Evolutionary conservation across 495 filamentous ascomycete genomes (phyloP).

Genomic region (Hypoxylon fragiforme): DNA sequence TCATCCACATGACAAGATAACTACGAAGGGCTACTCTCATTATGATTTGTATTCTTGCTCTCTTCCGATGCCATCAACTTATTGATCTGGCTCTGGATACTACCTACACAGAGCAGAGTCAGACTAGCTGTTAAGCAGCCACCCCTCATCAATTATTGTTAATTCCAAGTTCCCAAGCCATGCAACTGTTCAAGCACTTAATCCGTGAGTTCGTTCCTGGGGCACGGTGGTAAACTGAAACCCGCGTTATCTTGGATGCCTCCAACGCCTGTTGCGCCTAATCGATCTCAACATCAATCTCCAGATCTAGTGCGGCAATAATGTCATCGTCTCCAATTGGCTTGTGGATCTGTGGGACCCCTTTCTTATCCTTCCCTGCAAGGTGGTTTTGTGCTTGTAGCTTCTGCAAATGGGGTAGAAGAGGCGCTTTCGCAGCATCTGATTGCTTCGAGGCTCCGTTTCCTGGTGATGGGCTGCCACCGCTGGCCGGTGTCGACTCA

Average conservation of each 20-base stretch:
- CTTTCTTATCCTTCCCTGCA: slow-evolving; percentile 51
- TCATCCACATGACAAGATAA: too few relatives aligned
- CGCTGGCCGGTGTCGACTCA: slow-evolving; percentile 50
- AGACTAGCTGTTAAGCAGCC: too few relatives aligned
- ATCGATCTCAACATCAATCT: slow-evolving; percentile 75
- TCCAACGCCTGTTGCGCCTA: slow-evolving; percentile 4
- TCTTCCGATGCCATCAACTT: too few relatives aligned
- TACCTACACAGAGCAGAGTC: too few relatives aligned
- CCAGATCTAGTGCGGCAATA: slow-evolving; percentile 78
- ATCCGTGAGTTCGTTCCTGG: neutral
- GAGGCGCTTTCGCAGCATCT: slow-evolving; percentile 27
- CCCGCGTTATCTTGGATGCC: neutral
- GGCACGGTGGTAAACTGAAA: neutral
- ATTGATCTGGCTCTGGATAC: too few relatives aligned
- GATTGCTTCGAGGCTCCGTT: slow-evolving; percentile 44
- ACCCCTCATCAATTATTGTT: too few relatives aligned
- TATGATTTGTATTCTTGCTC: too few relatives aligned
- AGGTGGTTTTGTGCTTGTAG: slow-evolving; percentile 56
- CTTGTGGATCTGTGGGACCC: slow-evolving; percentile 66
- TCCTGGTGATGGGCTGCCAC: slow-evolving; percentile 35
- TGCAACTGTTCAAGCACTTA: too few relatives aligned
- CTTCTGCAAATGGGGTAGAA: slow-evolving; percentile 53
- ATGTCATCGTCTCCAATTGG: slow-evolving; percentile 83
- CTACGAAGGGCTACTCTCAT: too few relatives aligned
- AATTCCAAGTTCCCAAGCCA: too few relatives aligned